Percentiles rank a stretch among this genome's conserved stretches.
phyloP scores from a whole-genome alignment of 2,329 filamentous ascomycete species.

The Arthrobotrys conoides region DNA sequence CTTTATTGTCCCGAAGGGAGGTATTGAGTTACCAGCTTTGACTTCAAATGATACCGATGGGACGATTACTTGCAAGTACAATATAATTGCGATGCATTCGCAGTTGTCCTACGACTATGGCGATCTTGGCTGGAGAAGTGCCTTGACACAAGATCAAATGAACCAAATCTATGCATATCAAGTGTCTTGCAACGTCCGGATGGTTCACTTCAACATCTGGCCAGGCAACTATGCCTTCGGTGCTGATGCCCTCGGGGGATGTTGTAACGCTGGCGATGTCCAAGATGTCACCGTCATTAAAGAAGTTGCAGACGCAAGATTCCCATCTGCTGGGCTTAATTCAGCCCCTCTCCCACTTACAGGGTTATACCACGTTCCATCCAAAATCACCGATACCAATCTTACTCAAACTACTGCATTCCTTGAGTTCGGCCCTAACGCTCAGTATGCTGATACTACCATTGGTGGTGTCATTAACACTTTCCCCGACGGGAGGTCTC shows the following conservation, averaged over 20 bases:
- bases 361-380: conserved; percentile 42
- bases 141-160: conserved; percentile 73
- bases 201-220: conserved; percentile 75
- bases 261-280: conserved; percentile 70
- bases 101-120: conserved; percentile 73
- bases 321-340: conserved; percentile 72
- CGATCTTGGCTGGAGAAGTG: conserved; percentile 69
- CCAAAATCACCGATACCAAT: conserved; percentile 45
- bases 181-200: conserved; percentile 72
- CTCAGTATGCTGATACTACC: conserved; percentile 18
- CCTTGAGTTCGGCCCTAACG: conserved; percentile 45
- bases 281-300: conserved; percentile 73
- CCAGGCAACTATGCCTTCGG: conserved; percentile 71
- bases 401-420: conserved; percentile 48
- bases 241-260: conserved; percentile 68
- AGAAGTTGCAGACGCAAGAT: conserved; percentile 67
- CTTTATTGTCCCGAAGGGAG: conserved; percentile 72
- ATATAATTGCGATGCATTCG: conserved; percentile 72
- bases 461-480: conserved; percentile 56
- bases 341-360: conserved; percentile 59
- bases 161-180: conserved; percentile 73
- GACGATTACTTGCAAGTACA: conserved; percentile 71
- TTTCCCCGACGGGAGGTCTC: conserved; percentile 46
- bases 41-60: conserved; percentile 67
- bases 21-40: conserved; percentile 71